phyloP scores from a whole-genome alignment of 495 filamentous ascomycete genomes.

The Bathelium albidoporum region DNA sequence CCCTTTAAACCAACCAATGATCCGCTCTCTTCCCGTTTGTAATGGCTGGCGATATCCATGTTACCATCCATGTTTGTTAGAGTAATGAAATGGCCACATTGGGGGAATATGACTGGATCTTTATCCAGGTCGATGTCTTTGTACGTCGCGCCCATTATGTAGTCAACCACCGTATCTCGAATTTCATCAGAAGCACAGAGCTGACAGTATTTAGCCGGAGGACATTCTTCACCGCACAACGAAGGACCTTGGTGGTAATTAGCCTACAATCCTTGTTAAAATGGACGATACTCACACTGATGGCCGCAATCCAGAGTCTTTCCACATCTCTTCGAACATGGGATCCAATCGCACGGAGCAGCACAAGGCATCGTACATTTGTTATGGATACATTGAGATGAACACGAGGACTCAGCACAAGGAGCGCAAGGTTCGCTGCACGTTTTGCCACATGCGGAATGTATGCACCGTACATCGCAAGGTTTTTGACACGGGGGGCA shows the following conservation, averaged over 20 bases:
- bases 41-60: slow-evolving; percentile 53
- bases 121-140: slow-evolving; percentile 46
- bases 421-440: slow-evolving; percentile 57
- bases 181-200: slow-evolving; percentile 37
- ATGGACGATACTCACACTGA: slow-evolving; percentile 19
- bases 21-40: slow-evolving; percentile 40
- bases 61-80: slow-evolving; percentile 52
- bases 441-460: slow-evolving; percentile 47
- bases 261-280: slow-evolving; percentile 11
- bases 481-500: slow-evolving; percentile 45
- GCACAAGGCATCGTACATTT: slow-evolving; percentile 51
- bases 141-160: slow-evolving; percentile 41
- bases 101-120: slow-evolving; percentile 51
- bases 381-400: slow-evolving; percentile 47
- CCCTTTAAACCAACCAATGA: slow-evolving; percentile 35
- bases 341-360: slow-evolving; percentile 52
- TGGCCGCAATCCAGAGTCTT: slow-evolving; percentile 46
- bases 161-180: slow-evolving; percentile 42
- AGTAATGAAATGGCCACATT: slow-evolving; percentile 58
- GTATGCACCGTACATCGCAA: slow-evolving; percentile 54
- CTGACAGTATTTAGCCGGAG: slow-evolving; percentile 46
- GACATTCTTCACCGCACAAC: slow-evolving; percentile 58
- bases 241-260: slow-evolving; percentile 42
- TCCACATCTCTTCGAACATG: slow-evolving; percentile 55
- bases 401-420: slow-evolving; percentile 48